phyloP scores from a whole-genome alignment of 2,329 filamentous ascomycete species.

The Hymenoscyphus albidus region DNA sequence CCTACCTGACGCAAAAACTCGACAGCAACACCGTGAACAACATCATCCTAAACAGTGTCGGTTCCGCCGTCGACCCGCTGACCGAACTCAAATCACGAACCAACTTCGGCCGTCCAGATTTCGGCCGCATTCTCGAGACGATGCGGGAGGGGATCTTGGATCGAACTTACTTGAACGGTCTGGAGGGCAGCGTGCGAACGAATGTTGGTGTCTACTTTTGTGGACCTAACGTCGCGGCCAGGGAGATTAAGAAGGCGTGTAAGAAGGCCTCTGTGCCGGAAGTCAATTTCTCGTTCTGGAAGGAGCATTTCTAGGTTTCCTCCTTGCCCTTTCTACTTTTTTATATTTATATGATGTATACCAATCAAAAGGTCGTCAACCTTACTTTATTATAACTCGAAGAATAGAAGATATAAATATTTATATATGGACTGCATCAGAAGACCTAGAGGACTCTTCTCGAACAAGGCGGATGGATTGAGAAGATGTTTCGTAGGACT shows the following conservation, averaged over 20 bases:
- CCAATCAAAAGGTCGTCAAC: neutral
- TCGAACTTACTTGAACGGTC: constrained; percentile 76
- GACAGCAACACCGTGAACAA: constrained; percentile 92
- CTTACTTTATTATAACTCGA: neutral
- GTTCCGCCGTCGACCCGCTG: constrained; percentile 80
- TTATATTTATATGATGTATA: too few species aligned
- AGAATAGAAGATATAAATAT: neutral
- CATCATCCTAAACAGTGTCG: constrained; percentile 94
- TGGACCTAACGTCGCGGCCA: constrained; percentile 56
- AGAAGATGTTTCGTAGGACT: too few species aligned
- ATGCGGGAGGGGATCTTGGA: constrained; percentile 88
- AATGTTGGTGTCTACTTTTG: constrained; percentile 98
- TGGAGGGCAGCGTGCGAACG: constrained; percentile 72
- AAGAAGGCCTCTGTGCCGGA: constrained; percentile 68
- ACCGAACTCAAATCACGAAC: constrained; percentile 88
- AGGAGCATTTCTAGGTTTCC: constrained; percentile 71
- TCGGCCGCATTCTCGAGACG: constrained; percentile 69
- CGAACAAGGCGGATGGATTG: neutral
- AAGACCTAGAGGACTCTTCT: neutral
- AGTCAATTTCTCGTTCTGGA: constrained; percentile 97
- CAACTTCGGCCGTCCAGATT: constrained; percentile 93
- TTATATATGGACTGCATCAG: neutral
- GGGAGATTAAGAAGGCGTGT: constrained; percentile 80
- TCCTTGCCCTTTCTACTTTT: neutral
- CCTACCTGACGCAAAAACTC: constrained; percentile 90